Evolutionary conservation across 306 rosid genomes (phyloP), one percentile per base, ranked within the genome.

Genomic region (Rosa multiflora): DNA sequence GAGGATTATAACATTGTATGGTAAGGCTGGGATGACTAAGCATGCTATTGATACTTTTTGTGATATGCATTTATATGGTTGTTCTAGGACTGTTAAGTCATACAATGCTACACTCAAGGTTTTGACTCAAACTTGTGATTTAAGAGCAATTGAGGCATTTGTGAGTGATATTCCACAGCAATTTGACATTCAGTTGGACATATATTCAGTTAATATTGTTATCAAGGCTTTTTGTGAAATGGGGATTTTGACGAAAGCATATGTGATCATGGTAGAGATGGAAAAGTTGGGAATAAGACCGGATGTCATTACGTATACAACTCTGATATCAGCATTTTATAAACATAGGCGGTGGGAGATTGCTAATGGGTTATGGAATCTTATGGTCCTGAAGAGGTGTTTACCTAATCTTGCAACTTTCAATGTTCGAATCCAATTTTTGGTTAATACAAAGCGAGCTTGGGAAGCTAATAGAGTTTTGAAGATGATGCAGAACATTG

Each of bases 291-390:
- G 93, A 37, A 80, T 90, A 78, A n/a, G 15, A 37, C 95, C 94
- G 0, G 97, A 92, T 87, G 86, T 84, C 61, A 51, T 92, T 51
- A 90, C 97, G 1, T 92, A 88, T 62, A 92, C 97, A 0, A 90
- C 96, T 20, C 89, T 90, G 42, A 79, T 92, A 12, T 85, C 94
- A 2, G 91, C 91, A 12, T 89, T 88, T 89, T 92, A 90, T 78
- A 73, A 85, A 75, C 43, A 52, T 46, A 86, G 56, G 62, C 78
- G 80, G 14, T 88, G 81, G 10, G 92, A 79, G 69, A 83, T 89
- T 85, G 93, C 91, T 15, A 92, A 90, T 85, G 96, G 97, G 3
- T 79, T 92, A 77, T 90, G 97, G 96, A 92, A 92, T 79, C 80
- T 85, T 52, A 90, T 92, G 97, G 78, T 90, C 76, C 76, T 89